A percentile compares a stretch with the other conserved stretches of the same genome.
Evolutionary conservation across 305 asterid species (phyloP).

Genomic region (Fraxinus ornus): DNA sequence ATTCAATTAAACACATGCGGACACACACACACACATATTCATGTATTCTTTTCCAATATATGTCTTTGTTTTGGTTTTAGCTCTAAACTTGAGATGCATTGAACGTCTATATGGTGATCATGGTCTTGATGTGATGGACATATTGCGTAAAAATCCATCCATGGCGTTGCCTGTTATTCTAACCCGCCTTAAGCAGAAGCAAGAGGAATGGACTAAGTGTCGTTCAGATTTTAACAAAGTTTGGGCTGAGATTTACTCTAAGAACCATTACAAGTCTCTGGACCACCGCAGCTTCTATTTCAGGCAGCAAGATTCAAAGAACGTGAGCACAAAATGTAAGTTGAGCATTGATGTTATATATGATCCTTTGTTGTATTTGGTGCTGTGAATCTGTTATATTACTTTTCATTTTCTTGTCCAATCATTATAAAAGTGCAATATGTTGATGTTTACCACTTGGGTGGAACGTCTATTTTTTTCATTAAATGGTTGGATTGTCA

Average conservation of each 20-base stretch:
- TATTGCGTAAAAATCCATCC: conserved; percentile 83
- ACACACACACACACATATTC: not conserved
- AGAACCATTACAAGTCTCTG: conserved; percentile 97
- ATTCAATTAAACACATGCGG: not conserved
- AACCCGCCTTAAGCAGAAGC: conserved; percentile 96
- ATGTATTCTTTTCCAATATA: conserved; percentile 15
- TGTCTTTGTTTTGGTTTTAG: conserved; percentile 41
- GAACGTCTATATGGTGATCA: conserved; percentile 99
- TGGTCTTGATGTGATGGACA: conserved; percentile 96
- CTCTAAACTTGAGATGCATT: conserved; percentile 84
- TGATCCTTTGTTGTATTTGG: not conserved
- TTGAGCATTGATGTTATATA: conserved; percentile 20
- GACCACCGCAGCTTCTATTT: conserved; percentile 99
- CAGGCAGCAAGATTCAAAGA: conserved; percentile 97
- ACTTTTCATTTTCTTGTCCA: not conserved
- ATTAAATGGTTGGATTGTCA: not conserved
- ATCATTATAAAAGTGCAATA: not conserved
- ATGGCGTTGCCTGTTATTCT: conserved; percentile 77
- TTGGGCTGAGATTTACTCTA: conserved; percentile 94
- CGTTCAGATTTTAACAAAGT: conserved; percentile 93
- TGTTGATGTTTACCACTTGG: not conserved
- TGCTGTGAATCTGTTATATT: not conserved
- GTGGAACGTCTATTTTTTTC: not conserved
- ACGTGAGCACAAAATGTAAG: conserved; percentile 93
- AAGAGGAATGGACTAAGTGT: conserved; percentile 96